Base-by-base conservation (phyloP, 2,329 filamentous ascomycete species). In the Alternaria angustiovoidea region DNA sequence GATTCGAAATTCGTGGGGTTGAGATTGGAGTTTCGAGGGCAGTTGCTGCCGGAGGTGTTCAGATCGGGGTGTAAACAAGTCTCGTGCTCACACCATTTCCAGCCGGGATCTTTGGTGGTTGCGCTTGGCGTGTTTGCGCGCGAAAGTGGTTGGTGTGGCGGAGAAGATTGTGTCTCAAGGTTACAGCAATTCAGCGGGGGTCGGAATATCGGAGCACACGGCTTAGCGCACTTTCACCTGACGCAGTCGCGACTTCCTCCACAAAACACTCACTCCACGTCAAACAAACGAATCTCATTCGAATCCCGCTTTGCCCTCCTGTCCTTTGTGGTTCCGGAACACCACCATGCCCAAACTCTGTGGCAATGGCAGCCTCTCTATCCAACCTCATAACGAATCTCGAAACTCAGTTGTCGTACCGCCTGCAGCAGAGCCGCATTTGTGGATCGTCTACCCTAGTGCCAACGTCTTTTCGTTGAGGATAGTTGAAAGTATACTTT, bases 61-160 rank as follows among this genome's bases (percentile, higher is more conserved):
- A 24, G 51, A 39, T 46, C 22, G 39, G 46, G 38, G 56, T 49
- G 18, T 49, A 36, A 41, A 39, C 36, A 54, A 36, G 38, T 32
- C 14, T 48, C 22, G 54, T 46, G 38, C 64, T 70, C 65, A 74
- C 66, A 73, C 70, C 73, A 75, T 75, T 58, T 68, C 70, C 65
- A 62, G 62, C 32, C 42, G 39, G 42, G 7, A 42, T 22, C 34
- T 24, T 22, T 26, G n/a, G 46, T 42, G 9, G 49, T 48, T 63
- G 67, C 65, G 65, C 68, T 47, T 41, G 39, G 62, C 54, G 57
- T 55, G 62, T 54, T 62, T 68, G 70, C 65, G 69, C 65, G 59
- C 44, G 58, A 49, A 48, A 44, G 52, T 51, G n/a, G 57, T 43
- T 53, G 49, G 57, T 57, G 69, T 69, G 70, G 69, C 67, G 63